phyloP scores from a whole-genome alignment of 768 basidiomycete genomes.

The Cytidiella melzeri region DNA sequence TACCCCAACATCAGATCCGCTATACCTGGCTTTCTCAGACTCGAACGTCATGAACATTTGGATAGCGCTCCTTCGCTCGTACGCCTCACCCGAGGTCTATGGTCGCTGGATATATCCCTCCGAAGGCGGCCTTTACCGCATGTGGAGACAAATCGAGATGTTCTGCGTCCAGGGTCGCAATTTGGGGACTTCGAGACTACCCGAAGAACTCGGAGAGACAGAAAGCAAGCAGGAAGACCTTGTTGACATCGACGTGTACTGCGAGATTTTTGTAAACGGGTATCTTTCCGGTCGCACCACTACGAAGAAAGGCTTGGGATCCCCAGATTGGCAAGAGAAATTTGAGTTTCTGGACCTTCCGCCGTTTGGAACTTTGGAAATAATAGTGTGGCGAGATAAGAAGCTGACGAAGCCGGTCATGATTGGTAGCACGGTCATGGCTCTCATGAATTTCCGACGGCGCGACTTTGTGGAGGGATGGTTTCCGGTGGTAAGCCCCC shows the following conservation, averaged over 20 bases:
- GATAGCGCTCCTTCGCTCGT: constrained; percentile 76
- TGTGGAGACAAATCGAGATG: constrained; percentile 81
- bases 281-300: constrained; percentile 69
- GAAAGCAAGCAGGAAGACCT: constrained; percentile 32
- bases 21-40: constrained; percentile 70
- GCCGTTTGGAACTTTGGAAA: constrained; percentile 64
- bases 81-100: constrained; percentile 75
- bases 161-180: constrained; percentile 70
- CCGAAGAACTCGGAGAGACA: constrained; percentile 20
- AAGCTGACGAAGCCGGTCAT: constrained; percentile 47
- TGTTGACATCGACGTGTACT: constrained; percentile 65
- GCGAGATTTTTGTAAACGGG: constrained; percentile 71
- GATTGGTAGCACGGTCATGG: constrained; percentile 59
- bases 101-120: constrained; percentile 47
- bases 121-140: constrained; percentile 75
- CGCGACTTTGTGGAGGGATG: constrained; percentile 77
- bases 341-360: constrained; percentile 74
- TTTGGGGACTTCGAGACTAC: constrained; percentile 47
- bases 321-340: constrained; percentile 78
- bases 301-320: constrained; percentile 56
- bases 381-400: constrained; percentile 68
- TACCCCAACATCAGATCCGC: constrained; percentile 46
- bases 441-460: constrained; percentile 65
- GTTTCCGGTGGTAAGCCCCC: constrained; percentile 61
- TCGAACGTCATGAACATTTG: constrained; percentile 63